phyloP scores from a whole-genome alignment of 148 eudicot species.

The Amaranthus hypochondriacus region DNA sequence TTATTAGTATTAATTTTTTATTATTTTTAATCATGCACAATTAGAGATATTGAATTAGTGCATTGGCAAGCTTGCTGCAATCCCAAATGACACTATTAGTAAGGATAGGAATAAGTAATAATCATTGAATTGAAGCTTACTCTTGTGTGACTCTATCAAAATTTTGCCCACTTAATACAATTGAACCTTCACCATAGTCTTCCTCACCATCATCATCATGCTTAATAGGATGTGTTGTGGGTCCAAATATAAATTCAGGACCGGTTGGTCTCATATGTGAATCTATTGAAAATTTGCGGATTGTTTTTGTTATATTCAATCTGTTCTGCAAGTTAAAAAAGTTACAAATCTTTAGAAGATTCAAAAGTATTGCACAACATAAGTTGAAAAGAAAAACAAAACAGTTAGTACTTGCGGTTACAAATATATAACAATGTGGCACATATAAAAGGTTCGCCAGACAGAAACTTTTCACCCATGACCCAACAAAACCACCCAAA shows the following conservation, averaged over 20 bases:
- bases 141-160: slow-evolving; percentile 71
- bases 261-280: slow-evolving; percentile 59
- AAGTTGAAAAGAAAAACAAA: neutral
- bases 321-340: slow-evolving; percentile 71
- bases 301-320: slow-evolving; percentile 88
- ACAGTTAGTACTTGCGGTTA: neutral
- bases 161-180: slow-evolving; percentile 45
- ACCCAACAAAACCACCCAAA: too few species aligned
- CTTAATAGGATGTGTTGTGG: slow-evolving; percentile 43
- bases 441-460: neutral
- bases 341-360: slow-evolving; percentile 11
- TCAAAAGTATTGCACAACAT: too few species aligned
- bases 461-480: neutral
- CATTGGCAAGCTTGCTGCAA: too few species aligned
- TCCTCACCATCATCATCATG: slow-evolving; percentile 81
- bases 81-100: neutral
- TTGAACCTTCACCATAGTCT: slow-evolving; percentile 69
- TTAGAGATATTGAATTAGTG: too few species aligned
- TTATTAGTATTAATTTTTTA: neutral
- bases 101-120: neutral
- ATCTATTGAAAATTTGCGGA: slow-evolving; percentile 84
- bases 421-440: neutral
- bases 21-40: too few species aligned
- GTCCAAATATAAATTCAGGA: slow-evolving; percentile 61
- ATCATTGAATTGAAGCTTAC: slow-evolving; percentile 43